phyloP scores from a whole-genome alignment of 495 filamentous ascomycete species.

The Tetracladium setigerum region DNA sequence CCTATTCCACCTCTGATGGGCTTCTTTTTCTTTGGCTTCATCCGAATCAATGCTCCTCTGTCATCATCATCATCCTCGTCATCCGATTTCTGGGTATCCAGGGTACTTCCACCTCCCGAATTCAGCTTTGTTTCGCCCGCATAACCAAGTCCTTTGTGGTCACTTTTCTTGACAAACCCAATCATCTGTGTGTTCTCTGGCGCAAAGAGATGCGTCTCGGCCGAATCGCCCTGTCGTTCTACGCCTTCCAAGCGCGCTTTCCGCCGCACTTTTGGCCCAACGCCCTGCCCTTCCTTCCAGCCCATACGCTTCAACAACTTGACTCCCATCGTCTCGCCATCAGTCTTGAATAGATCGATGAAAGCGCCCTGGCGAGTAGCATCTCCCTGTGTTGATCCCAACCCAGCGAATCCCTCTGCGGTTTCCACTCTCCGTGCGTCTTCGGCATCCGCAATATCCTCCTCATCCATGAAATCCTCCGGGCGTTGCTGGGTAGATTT shows the following conservation, averaged over 20 bases:
- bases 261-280: conserved; percentile 82
- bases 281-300: conserved; percentile 89
- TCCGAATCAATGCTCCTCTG: conserved; percentile 17
- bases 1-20: conserved; percentile 63
- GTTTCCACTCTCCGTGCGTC: conserved; percentile 70
- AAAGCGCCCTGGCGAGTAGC: conserved; percentile 43
- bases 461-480: conserved; percentile 98
- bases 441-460: conserved; percentile 82
- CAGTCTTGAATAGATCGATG: conserved; percentile 65
- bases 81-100: conserved; percentile 35
- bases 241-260: conserved; percentile 55
- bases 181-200: conserved; percentile 78
- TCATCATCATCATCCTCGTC: conserved; percentile 39
- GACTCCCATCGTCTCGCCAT: conserved; percentile 82
- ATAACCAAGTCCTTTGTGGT: conserved; percentile 78
- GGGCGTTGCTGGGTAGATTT: conserved; percentile 50
- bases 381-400: conserved; percentile 62
- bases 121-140: conserved; percentile 54
- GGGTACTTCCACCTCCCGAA: conserved; percentile 17
- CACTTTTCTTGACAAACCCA: conserved; percentile 63
- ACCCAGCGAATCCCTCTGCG: conserved; percentile 59
- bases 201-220: conserved; percentile 69
- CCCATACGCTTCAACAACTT: conserved; percentile 90
- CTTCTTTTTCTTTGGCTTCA: conserved; percentile 39
- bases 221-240: conserved; percentile 24